Base-by-base conservation (phyloP, 345 rosid species). In the Lepidium africanum region DNA sequence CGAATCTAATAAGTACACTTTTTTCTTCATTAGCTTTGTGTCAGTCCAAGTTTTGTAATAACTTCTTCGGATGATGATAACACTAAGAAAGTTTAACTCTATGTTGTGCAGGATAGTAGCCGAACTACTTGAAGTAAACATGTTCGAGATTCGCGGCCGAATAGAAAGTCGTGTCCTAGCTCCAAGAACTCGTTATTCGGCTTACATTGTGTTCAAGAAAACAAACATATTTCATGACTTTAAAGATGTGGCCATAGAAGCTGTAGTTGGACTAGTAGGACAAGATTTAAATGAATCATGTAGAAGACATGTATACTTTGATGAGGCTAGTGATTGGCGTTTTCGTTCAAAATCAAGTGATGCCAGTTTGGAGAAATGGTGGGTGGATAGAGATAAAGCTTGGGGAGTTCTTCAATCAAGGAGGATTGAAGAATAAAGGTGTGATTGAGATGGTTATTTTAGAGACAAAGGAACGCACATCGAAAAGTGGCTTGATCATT, bases 371-470 rank as follows among this genome's bases (percentile, higher is more conserved):
- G 40, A 43, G 65, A 32, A 9, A 21, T 27, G 32, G 32, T 27
- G 49, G 23, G 3, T 45, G 49, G 49, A 45, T 45, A 19, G 21
- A 15, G 23, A 45, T 19, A 15, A 19, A 45, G 49, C 5, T 45
- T 45, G 49, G 49, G 49, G 49, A 15, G 14, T 45, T 45, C 49
- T 45, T 45, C 49, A 16, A 10, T 45, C 5, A 8, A 8, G 15
- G 15, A 40, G 43, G 43, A 40, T 40, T 40, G 81, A 81, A 82
- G 84, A 30, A 27, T 7, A 11, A 36, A 7, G 37, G n/a, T 13
- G 56, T 25, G 30, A 7, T 13, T 27, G 56, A 25, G 56, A 25
- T 51, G 56, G 30, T 35, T 27, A 10, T 25, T 51, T 6, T 27
- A 6, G 56, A 51, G 36, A 51, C 32, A 6, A 30, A 51, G 32